Evolutionary conservation across 2,329 filamentous ascomycete species (phyloP).

Genomic region (Aspergillus caelatus): DNA sequence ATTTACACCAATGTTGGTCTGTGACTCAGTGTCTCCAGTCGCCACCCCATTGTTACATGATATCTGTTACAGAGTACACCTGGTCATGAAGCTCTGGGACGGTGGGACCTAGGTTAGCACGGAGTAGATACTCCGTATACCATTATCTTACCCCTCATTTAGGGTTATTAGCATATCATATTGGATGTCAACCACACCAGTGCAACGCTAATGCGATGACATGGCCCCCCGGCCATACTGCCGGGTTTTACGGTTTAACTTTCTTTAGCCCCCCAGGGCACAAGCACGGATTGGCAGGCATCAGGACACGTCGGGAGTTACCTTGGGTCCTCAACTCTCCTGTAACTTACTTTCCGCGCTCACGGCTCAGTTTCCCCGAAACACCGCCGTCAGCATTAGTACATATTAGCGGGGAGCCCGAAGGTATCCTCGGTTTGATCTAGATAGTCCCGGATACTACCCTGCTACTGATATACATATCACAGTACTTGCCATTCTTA

Average conservation of each 20-base stretch:
- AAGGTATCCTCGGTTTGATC: neutral
- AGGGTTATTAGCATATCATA: neutral
- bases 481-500: neutral
- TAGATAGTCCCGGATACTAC: neutral
- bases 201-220: conserved; percentile 30
- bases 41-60: neutral
- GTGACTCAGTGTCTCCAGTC: neutral
- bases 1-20: neutral
- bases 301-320: neutral
- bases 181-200: conserved; percentile 16
- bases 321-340: neutral
- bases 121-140: neutral
- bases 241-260: conserved; percentile 29
- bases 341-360: neutral
- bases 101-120: neutral
- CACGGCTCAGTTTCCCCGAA: neutral
- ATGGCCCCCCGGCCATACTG: conserved; percentile 30
- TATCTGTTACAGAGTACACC: neutral
- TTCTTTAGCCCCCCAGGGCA: conserved; percentile 5
- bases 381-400: neutral
- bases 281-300: neutral
- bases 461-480: neutral
- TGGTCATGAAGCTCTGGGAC: neutral
- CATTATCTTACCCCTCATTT: neutral
- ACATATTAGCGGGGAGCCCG: neutral